Percentiles rank a stretch among this genome's conserved stretches.
These are phyloP conservation scores for Kurtzmaniella cleridarum DNA, from an alignment of 805 yeast species.

Conservation along the genomic window DNA sequence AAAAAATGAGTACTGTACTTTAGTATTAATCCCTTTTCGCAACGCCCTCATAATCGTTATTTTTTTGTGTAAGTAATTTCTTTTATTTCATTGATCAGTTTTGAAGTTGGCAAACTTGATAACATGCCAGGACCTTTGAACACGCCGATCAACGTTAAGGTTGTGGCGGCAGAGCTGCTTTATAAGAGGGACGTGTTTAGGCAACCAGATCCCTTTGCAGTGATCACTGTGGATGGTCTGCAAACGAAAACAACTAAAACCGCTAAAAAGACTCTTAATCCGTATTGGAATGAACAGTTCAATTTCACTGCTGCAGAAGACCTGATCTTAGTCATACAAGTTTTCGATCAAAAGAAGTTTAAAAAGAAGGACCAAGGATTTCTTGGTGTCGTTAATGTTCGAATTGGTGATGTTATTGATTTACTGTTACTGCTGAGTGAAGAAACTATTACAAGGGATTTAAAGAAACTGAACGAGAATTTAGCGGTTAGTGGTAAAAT, in stretches of 20 bases:
- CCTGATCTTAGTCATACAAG: slow-evolving; percentile 85
- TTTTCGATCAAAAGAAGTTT: slow-evolving; percentile 95
- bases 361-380: slow-evolving; percentile 98
- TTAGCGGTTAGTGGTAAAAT: slow-evolving; percentile 91
- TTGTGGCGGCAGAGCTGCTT: slow-evolving; percentile 94
- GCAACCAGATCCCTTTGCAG: slow-evolving; percentile 98
- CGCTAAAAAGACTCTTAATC: slow-evolving; percentile 88
- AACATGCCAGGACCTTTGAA: slow-evolving; percentile 5
- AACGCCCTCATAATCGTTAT: too few species aligned
- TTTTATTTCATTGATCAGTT: too few species aligned
- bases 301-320: slow-evolving; percentile 72
- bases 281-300: slow-evolving; percentile 96
- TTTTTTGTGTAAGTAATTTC: too few species aligned
- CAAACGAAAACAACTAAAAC: slow-evolving; percentile 95
- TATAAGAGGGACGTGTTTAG: slow-evolving; percentile 93
- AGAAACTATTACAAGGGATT: slow-evolving; percentile 88
- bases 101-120: too few species aligned
- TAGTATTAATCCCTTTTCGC: too few species aligned
- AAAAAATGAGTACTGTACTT: too few species aligned
- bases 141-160: slow-evolving; percentile 51
- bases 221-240: slow-evolving; percentile 92
- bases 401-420: slow-evolving; percentile 85
- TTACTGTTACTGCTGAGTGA: slow-evolving; percentile 46
- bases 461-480: slow-evolving; percentile 83
- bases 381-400: slow-evolving; percentile 88